phyloP scores from a whole-genome alignment of 179 eudicot species.

The Beta lomatogona region DNA sequence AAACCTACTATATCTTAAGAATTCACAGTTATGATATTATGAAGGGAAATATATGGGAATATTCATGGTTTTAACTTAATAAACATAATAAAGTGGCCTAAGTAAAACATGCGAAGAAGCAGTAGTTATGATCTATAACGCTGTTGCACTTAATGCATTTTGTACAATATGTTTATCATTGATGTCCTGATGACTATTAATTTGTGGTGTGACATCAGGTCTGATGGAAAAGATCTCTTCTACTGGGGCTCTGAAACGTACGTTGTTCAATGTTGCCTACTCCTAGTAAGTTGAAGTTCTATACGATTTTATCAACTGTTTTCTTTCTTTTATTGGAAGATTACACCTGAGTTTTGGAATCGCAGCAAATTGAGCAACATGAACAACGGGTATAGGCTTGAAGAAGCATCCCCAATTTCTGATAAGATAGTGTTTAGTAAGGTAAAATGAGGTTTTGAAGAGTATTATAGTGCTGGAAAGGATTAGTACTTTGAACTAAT shows the following conservation, averaged over 20 bases:
- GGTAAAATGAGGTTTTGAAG: conserved; percentile 43
- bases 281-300: conserved; percentile 60
- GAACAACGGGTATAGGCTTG: conserved; percentile 75
- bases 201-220: conserved; percentile 45
- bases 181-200: background rate
- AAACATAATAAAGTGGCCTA: no score
- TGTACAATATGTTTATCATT: no score
- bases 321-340: background rate
- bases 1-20: no score
- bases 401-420: conserved; percentile 72
- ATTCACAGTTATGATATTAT: no score
- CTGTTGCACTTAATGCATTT: no score
- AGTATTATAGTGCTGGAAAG: background rate
- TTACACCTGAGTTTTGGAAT: background rate
- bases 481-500: background rate
- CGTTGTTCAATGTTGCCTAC: conserved; percentile 77
- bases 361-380: conserved; percentile 84
- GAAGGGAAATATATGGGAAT: no score
- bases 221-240: conserved; percentile 67
- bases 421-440: conserved; percentile 86
- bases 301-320: background rate
- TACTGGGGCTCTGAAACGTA: conserved; percentile 54
- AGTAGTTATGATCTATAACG: conserved; percentile 52
- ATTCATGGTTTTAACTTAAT: conserved; percentile 14
- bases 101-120: no score